Base-by-base conservation (phyloP, 805 yeast species). In the Candida oleophila region DNA sequence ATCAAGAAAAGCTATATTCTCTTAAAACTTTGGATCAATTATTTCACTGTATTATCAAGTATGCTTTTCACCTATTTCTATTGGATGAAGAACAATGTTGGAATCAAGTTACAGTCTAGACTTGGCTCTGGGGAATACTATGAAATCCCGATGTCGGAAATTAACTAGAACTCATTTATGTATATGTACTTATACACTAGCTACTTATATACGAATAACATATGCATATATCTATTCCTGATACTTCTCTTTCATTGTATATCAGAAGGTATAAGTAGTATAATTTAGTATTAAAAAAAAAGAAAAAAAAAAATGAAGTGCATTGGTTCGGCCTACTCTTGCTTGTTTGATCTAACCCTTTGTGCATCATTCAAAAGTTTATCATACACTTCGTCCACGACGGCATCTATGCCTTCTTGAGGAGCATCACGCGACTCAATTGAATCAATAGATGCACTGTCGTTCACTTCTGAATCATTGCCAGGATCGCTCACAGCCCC, bases 321-420 rank as follows among this genome's bases (percentile, higher is more conserved):
- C n/a, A n/a, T n/a, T n/a, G n/a, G n/a, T 19, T 16, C 15, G 11
- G 11, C 43, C 33, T 22, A 33, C 12, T 32, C 38, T 48, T 54
- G 51, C 50, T 58, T 63, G 53, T 79, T 82, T 2, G 84, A 80
- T 52, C 89, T 71, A 12, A 81, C 87, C 42, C 81, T 70, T 22
- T 83, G 81, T 25, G 86, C 82, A 55, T 84, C 84, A 54, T 85
- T 83, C 57, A 86, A 69, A 41, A 86, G 65, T 59, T 83, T 83
- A 51, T 86, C 92, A 55, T 85, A 86, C 3, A 81, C 86, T 56
- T 83, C 87, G 59, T 83, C 85, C n/a, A 85, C 87, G 3, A 76
- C 80, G 1, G 71, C 69, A 50, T 64, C 61, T 22, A 67, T 67
- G 11, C 19, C 22, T 16, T 36, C 39, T 4, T 41, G 37, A 16